A percentile compares a stretch with the other conserved stretches of the same genome.
phyloP scores from a whole-genome alignment of 805 yeast genomes.

The Blastobotrys chiropterorum region DNA sequence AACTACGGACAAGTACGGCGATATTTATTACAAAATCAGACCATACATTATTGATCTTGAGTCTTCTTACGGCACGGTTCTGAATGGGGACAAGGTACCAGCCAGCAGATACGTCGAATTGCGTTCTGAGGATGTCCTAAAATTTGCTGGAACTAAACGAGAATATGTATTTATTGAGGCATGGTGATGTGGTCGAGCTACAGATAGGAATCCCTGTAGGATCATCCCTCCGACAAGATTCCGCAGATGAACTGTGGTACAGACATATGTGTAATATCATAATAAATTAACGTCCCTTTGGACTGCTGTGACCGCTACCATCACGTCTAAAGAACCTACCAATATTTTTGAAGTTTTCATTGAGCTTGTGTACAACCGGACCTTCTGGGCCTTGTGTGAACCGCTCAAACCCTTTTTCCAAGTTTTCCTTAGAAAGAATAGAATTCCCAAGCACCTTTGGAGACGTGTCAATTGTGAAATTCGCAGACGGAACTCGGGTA shows the following conservation, averaged over 20 bases:
- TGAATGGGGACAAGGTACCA: slow-evolving; percentile 38
- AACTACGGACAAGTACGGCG: slow-evolving; percentile 16
- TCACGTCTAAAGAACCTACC: slow-evolving; percentile 50
- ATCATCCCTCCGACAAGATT: not conserved
- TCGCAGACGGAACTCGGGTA: not conserved
- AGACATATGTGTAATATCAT: not conserved
- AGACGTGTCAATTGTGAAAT: not conserved
- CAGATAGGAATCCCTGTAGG: too few relatives aligned
- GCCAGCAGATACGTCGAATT: slow-evolving; percentile 39
- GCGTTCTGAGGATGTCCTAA: slow-evolving; percentile 36
- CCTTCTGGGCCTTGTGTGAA: slow-evolving; percentile 45
- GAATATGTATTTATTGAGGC: slow-evolving; percentile 12
- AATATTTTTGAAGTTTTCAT: slow-evolving; percentile 58
- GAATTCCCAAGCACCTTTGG: slow-evolving; percentile 8
- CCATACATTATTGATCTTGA: slow-evolving; percentile 43
- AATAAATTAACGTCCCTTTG: not conserved
- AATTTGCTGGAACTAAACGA: slow-evolving; percentile 29
- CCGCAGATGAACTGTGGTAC: not conserved
- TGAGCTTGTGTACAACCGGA: slow-evolving; percentile 51
- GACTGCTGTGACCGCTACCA: slow-evolving; percentile 14
- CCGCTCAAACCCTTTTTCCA: slow-evolving; percentile 23
- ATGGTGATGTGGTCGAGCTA: not conserved
- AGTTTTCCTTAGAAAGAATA: slow-evolving; percentile 8
- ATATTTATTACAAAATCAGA: slow-evolving; percentile 14
- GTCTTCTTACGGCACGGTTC: slow-evolving; percentile 42